A percentile compares a stretch with the other conserved stretches of the same genome.
phyloP scores from a whole-genome alignment of 345 rosid genomes.

The Rhodamnia argentea region DNA sequence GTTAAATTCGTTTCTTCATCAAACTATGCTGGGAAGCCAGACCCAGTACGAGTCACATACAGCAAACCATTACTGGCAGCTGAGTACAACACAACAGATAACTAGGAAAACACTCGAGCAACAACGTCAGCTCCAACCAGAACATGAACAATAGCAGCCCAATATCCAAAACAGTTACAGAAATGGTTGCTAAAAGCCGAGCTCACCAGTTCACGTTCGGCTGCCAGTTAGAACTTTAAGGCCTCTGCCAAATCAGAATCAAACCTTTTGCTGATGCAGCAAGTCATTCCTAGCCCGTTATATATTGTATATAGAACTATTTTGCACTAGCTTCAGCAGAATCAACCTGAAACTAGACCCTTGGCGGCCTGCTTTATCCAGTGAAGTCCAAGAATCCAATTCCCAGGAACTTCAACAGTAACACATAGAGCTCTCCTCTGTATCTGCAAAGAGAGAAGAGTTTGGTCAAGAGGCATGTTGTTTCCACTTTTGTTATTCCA shows the following conservation, averaged over 20 bases:
- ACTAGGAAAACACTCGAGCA: no score
- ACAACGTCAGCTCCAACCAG: no score
- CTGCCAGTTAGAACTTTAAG: no score
- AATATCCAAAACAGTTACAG: no score
- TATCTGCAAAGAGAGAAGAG: no score
- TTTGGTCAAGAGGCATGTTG: no score
- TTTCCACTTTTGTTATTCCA: no score
- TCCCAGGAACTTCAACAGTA: background rate
- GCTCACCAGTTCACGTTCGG: no score
- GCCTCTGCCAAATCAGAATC: no score
- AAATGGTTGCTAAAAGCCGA: no score
- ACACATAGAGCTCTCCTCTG: background rate
- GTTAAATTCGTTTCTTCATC: background rate
- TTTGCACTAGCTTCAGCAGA: background rate
- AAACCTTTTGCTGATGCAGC: background rate
- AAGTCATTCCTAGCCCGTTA: background rate
- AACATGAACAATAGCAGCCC: no score
- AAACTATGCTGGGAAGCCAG: background rate
- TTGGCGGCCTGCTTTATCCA: accelerated
- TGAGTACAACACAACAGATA: background rate
- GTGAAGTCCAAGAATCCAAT: background rate
- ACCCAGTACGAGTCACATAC: background rate
- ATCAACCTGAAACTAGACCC: background rate
- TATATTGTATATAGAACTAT: background rate
- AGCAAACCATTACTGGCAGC: background rate